Conservation (phyloP, 768 basidiomycete species). For the Rhizopogon rudus region DNA sequence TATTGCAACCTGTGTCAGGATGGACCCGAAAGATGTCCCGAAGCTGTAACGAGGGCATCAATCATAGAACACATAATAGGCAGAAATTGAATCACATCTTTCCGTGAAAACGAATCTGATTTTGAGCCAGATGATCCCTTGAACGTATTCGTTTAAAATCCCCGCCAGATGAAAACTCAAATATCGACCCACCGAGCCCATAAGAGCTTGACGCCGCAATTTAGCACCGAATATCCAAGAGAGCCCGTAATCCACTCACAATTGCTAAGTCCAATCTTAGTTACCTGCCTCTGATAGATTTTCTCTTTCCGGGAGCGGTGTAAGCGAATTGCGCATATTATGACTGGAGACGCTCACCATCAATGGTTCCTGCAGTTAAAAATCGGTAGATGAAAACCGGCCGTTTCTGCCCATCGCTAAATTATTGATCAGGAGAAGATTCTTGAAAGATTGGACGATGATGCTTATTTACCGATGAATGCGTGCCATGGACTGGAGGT, state of each 20-base stretch:
- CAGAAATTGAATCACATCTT: constrained; percentile 55
- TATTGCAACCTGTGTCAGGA: constrained; percentile 75
- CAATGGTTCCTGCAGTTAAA: constrained; percentile 84
- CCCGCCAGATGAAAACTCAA: background rate
- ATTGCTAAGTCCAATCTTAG: constrained; percentile 86
- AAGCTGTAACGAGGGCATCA: constrained; percentile 44
- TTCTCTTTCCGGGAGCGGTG: constrained; percentile 50
- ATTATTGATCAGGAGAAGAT: constrained; percentile 8
- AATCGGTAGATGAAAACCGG: constrained; percentile 89
- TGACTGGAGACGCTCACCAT: constrained; percentile 44
- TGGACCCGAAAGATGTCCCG: constrained; percentile 92
- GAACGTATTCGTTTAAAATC: constrained; percentile 8
- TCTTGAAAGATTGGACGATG: background rate
- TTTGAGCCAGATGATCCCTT: constrained; percentile 51
- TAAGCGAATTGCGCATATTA: background rate
- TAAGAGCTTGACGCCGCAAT: constrained; percentile 44
- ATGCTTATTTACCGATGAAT: constrained; percentile 68
- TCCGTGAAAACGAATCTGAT: constrained; percentile 80
- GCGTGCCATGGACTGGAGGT: constrained; percentile 95
- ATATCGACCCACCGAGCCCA: constrained; percentile 51
- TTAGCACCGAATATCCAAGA: background rate
- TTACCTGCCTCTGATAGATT: constrained; percentile 91
- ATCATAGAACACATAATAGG: background rate
- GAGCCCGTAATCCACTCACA: constrained; percentile 44
- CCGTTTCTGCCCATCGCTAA: constrained; percentile 89